phyloP scores from a whole-genome alignment of 1,139 yeast species.

The Lodderomyces pseudojiufengensis region DNA sequence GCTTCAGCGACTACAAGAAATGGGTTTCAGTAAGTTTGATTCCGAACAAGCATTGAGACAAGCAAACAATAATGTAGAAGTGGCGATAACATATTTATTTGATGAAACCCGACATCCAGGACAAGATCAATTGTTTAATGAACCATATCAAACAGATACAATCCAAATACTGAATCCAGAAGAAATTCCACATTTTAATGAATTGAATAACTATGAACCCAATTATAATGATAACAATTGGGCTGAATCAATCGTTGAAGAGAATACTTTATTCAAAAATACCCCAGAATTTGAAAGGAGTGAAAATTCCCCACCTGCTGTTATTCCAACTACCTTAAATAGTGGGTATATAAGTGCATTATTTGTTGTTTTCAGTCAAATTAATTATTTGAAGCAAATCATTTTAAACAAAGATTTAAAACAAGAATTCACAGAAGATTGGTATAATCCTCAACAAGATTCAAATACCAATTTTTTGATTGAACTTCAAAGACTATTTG shows the following conservation, averaged over 20 bases:
- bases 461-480: slow-evolving; percentile 11
- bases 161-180: slow-evolving; percentile 18
- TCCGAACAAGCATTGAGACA: slow-evolving; percentile 39
- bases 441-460: slow-evolving; percentile 13
- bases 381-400: slow-evolving; percentile 19
- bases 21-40: slow-evolving; percentile 56
- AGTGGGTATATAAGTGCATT: slow-evolving; percentile 28
- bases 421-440: slow-evolving; percentile 15
- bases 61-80: slow-evolving; percentile 46
- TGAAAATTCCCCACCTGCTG: slow-evolving; percentile 10
- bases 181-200: slow-evolving; percentile 14
- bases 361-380: slow-evolving; percentile 23
- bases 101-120: slow-evolving; percentile 28
- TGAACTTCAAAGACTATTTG: slow-evolving; percentile 23
- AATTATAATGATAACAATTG: neutral
- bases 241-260: slow-evolving; percentile 5
- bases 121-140: slow-evolving; percentile 3
- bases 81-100: slow-evolving; percentile 53
- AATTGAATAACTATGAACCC: slow-evolving; percentile 2
- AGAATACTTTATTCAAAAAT: slow-evolving; percentile 1
- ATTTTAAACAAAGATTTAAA: slow-evolving; percentile 13
- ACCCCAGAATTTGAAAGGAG: slow-evolving; percentile 4
- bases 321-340: slow-evolving; percentile 11
- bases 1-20: slow-evolving; percentile 45
- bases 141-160: slow-evolving; percentile 15